A percentile compares a stretch with the other conserved stretches of the same genome.
phyloP scores from a whole-genome alignment of 2,329 filamentous ascomycete genomes.

The Phialocephala sp. region DNA sequence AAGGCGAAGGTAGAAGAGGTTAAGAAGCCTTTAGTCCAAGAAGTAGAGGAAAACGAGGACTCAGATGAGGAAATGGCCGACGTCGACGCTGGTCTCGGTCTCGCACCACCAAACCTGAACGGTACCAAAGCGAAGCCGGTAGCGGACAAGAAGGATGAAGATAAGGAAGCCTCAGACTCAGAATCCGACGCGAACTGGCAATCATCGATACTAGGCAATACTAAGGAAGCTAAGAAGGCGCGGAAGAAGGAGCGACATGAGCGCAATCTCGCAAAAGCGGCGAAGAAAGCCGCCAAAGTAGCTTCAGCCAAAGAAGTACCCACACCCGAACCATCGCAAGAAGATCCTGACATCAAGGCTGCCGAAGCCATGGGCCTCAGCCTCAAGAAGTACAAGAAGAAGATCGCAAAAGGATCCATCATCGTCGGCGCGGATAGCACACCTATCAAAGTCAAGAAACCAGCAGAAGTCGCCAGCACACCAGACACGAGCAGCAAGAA shows the following conservation, averaged over 20 bases:
- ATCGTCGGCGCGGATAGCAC: constrained; percentile 68
- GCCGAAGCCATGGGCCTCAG: constrained; percentile 73
- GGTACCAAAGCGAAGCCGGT: constrained; percentile 35
- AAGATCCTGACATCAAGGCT: constrained; percentile 51
- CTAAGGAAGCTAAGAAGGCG: constrained; percentile 40
- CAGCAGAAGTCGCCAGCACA: constrained; percentile 47
- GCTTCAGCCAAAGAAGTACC: constrained; percentile 48
- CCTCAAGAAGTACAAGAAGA: constrained; percentile 78
- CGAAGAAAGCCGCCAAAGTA: constrained; percentile 49
- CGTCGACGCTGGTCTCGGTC: constrained; percentile 32
- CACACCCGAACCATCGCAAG: constrained; percentile 49
- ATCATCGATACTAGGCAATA: constrained; percentile 33
- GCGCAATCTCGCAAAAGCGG: constrained; percentile 37
- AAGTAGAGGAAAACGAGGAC: constrained; percentile 41
- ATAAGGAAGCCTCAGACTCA: constrained; percentile 27
- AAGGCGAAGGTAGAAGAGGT: constrained; percentile 42
- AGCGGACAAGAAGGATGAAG: constrained; percentile 21
- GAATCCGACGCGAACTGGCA: constrained; percentile 24
- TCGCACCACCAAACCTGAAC: constrained; percentile 29
- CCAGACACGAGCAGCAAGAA: constrained; percentile 66
- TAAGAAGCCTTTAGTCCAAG: constrained; percentile 38
- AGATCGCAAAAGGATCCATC: constrained; percentile 78
- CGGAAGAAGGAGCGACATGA: constrained; percentile 38
- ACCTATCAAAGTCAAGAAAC: constrained; percentile 69
- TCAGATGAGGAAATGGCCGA: constrained; percentile 41